Evolutionary conservation across 2,329 filamentous ascomycete genomes (phyloP).

Genomic region (Monosporascus sp.): DNA sequence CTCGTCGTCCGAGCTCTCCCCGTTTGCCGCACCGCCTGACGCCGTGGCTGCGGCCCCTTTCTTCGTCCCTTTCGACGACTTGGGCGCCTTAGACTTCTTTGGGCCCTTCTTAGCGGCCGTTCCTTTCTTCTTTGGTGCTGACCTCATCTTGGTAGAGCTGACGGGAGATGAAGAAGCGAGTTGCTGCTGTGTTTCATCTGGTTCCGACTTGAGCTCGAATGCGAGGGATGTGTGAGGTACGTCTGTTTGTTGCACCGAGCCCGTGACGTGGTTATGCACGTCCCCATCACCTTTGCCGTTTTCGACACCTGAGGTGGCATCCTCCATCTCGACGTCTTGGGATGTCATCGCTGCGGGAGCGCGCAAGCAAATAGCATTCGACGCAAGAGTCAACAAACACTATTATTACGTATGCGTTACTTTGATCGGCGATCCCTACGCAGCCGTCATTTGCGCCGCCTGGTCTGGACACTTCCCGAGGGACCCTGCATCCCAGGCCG

Average conservation of each 20-base stretch:
- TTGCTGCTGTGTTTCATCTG: constrained; percentile 13
- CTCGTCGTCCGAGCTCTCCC: constrained; percentile 39
- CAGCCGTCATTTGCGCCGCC: background rate
- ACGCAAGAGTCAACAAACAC: background rate
- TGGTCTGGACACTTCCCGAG: background rate
- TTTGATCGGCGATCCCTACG: background rate
- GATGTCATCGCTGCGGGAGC: constrained; percentile 2
- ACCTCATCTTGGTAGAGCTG: constrained; percentile 21
- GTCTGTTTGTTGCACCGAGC: constrained; percentile 12
- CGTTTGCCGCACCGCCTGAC: constrained; percentile 7
- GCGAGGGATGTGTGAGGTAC: constrained; percentile 4
- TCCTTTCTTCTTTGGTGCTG: constrained; percentile 25
- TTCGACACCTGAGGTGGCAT: constrained; percentile 11
- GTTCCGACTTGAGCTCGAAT: constrained; percentile 20
- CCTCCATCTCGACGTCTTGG: constrained; percentile 24
- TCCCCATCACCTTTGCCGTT: constrained; percentile 12
- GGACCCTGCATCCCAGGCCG: background rate
- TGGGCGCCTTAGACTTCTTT: constrained; percentile 16
- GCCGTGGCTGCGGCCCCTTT: constrained; percentile 9
- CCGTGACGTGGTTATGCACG: constrained; percentile 5
- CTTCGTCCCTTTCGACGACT: constrained; percentile 13
- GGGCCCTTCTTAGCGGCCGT: constrained; percentile 25
- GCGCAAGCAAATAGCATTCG: background rate
- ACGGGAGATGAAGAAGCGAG: constrained; percentile 17
- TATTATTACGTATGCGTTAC: background rate